Base-by-base conservation (phyloP, 495 filamentous ascomycete species). In the Xylaria venustula region DNA sequence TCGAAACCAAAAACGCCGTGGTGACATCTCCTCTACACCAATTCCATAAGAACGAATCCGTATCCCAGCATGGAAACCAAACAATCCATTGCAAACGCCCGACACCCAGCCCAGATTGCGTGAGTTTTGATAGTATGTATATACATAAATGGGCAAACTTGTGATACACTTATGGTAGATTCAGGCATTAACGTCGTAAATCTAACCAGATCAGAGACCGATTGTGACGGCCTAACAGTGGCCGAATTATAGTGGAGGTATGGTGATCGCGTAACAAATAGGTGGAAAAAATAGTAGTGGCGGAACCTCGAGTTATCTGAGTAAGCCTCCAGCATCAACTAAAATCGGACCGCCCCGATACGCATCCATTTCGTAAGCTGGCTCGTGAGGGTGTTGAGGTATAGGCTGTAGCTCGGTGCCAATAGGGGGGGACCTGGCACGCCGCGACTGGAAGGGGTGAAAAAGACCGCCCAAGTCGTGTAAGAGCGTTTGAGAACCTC, bases 381-480 rank as follows among this genome's bases (percentile, higher is more conserved):
- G 54, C 44, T 69, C 65, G 42, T 71, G 60, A 0, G 73, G 70
- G 30, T 68, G 65, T 54, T 76, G 75, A 41, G 71, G 64, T 26
- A 77, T 75, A 22, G 76, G 61, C 53, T 70, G 71, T 28, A 74
- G 67, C 47, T 74, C 73, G 19, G 72, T 67, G 11, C 68, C 66
- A 17, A 54, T 70, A 46, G 62, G 61, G 44, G 64, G 68, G 42
- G 65, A 55, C 23, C 54, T 62, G 3, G 67, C 46, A 2, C 66
- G 63, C 17, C 52, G 73, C 14, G 66, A 44, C 14, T 61, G 66
- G 7, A 67, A 62, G 25, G 71, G 76, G 22, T 37, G 73, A 56
- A 84, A 64, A 12, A 85, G 72, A 22, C 83, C 83, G 12, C 86
- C 81, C 1, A 88, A 60, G 62, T 88, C 87, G 58, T 88, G 82